Conservation (phyloP, 768 basidiomycete species). For the Butyriboletus loyo region DNA sequence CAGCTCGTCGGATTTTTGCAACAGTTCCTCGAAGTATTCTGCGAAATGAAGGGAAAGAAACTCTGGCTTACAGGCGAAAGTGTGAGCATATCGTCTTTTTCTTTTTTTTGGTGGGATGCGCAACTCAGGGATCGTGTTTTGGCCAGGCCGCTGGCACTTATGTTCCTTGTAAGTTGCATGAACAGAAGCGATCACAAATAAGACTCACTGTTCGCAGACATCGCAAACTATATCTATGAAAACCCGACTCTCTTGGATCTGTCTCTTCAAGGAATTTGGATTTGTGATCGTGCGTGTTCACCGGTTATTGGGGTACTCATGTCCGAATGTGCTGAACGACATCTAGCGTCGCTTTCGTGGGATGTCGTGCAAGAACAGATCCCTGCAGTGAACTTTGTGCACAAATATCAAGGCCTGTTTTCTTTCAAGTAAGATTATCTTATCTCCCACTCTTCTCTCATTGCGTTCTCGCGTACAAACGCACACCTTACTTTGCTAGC, state of each 20-base stretch:
- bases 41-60: conserved; percentile 69
- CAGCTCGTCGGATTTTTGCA: conserved; percentile 58
- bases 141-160: conserved; percentile 71
- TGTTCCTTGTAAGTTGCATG: conserved; percentile 45
- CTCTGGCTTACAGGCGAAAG: conserved; percentile 73
- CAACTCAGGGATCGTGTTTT: background rate
- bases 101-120: background rate
- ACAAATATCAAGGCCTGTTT: conserved; percentile 69
- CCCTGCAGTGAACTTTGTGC: conserved; percentile 70
- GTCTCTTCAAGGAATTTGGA: conserved; percentile 67
- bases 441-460: background rate
- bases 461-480: background rate
- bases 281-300: conserved; percentile 57
- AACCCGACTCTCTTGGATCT: conserved; percentile 53
- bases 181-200: background rate
- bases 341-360: conserved; percentile 55
- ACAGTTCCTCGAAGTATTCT: conserved; percentile 75
- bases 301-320: background rate
- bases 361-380: conserved; percentile 65
- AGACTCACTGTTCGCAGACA: conserved; percentile 41
- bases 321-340: background rate
- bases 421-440: conserved; percentile 56
- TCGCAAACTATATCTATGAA: conserved; percentile 70
- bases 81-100: conserved; percentile 40
- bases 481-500: conserved; percentile 31